A percentile compares a stretch with the other conserved stretches of the same genome.
phyloP scores from a whole-genome alignment of 1,284 basidiomycete species.

The Leccinum griseonigrum region DNA sequence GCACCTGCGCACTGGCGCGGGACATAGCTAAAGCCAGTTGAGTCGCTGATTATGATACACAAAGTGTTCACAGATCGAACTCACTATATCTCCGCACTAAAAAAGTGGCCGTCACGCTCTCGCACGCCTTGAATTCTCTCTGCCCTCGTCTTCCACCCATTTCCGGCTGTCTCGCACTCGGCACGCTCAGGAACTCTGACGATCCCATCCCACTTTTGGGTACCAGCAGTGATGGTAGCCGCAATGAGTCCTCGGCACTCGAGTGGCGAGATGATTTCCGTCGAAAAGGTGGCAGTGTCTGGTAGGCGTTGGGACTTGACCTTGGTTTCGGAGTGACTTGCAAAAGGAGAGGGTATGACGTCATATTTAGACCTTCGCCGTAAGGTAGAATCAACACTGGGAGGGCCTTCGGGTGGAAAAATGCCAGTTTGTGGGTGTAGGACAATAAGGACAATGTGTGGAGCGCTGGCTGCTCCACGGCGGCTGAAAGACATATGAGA shows the following conservation, averaged over 20 bases:
- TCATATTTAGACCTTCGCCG: constrained; percentile 10
- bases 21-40: constrained; percentile 38
- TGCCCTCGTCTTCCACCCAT: constrained; percentile 21
- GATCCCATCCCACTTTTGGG: constrained; percentile 48
- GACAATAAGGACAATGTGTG: constrained; percentile 42
- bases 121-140: constrained; percentile 33
- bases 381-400: constrained; percentile 17
- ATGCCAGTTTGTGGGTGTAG: constrained; percentile 43
- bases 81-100: constrained; percentile 43
- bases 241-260: constrained; percentile 43
- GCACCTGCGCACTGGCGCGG: constrained; percentile 49
- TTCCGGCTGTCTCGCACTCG: constrained; percentile 3
- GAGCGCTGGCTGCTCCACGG: constrained; percentile 36
- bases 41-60: background rate
- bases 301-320: constrained; percentile 3
- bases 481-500: constrained; percentile 36
- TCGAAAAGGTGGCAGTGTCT: constrained; percentile 30
- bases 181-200: constrained; percentile 40
- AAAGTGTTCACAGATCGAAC: constrained; percentile 17
- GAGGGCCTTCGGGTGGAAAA: constrained; percentile 31
- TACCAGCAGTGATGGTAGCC: constrained; percentile 28
- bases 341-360: constrained; percentile 12
- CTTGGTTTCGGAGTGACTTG: constrained; percentile 14
- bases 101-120: constrained; percentile 37
- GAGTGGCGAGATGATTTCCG: constrained; percentile 39